Conservation (phyloP, 768 basidiomycete species). For the Suillus sp. region DNA sequence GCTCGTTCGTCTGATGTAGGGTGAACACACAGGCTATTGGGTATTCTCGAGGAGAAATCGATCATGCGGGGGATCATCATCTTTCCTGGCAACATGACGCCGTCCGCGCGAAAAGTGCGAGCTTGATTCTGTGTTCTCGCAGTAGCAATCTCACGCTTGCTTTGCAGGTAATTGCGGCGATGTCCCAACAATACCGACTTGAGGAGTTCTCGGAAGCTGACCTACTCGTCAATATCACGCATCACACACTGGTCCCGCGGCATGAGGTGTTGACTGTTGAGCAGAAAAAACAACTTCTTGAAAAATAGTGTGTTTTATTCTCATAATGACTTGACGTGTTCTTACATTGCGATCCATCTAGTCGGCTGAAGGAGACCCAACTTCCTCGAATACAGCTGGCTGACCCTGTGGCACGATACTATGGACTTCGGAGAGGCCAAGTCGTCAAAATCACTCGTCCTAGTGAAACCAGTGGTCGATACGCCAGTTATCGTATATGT, state of each 20-base stretch:
- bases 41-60: slow-evolving; percentile 87
- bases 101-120: slow-evolving; percentile 89
- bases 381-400: slow-evolving; percentile 94
- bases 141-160: background rate
- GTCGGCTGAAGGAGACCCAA: slow-evolving; percentile 97
- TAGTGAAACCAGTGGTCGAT: slow-evolving; percentile 94
- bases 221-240: slow-evolving; percentile 94
- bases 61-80: slow-evolving; percentile 93
- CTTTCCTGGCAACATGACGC: slow-evolving; percentile 95
- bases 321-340: slow-evolving; percentile 13
- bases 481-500: slow-evolving; percentile 91
- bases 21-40: slow-evolving; percentile 62
- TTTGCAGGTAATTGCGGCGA: slow-evolving; percentile 84
- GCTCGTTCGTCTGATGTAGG: slow-evolving; percentile 3
- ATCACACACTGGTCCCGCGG: slow-evolving; percentile 91
- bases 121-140: background rate
- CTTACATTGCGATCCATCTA: slow-evolving; percentile 34
- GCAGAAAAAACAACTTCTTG: slow-evolving; percentile 83
- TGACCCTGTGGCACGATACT: slow-evolving; percentile 98
- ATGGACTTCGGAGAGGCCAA: slow-evolving; percentile 91
- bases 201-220: slow-evolving; percentile 98
- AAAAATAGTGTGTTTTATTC: slow-evolving; percentile 82
- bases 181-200: slow-evolving; percentile 82
- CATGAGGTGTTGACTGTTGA: slow-evolving; percentile 86
- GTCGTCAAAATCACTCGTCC: slow-evolving; percentile 98